phyloP scores from a whole-genome alignment of 2,329 filamentous ascomycete genomes.

The Fusarium tjaetaba region DNA sequence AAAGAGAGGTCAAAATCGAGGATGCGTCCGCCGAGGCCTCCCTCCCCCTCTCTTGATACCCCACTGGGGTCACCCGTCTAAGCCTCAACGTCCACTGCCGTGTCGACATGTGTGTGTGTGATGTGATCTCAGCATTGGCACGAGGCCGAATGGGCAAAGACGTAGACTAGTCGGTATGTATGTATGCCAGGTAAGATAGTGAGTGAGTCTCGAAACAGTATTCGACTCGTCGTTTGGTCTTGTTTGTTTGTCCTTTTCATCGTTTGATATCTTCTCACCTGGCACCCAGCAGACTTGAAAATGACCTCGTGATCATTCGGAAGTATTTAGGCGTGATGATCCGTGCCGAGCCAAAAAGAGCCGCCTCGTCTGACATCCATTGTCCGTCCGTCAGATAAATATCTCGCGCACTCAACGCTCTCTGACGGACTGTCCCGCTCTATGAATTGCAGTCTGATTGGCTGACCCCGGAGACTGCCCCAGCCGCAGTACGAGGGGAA shows the following conservation, averaged over 20 bases:
- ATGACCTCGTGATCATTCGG: slow-evolving; percentile 2
- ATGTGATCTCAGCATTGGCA: slow-evolving; percentile 19
- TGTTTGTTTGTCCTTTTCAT: background rate
- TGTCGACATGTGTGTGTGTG: slow-evolving; percentile 39
- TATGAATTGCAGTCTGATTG: slow-evolving; percentile 1
- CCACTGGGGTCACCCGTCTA: slow-evolving; percentile 33
- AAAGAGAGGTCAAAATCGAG: slow-evolving; percentile 12
- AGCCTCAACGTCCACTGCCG: slow-evolving; percentile 39
- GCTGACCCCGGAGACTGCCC: slow-evolving; percentile 29
- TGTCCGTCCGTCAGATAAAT: slow-evolving; percentile 14
- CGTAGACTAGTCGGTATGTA: background rate
- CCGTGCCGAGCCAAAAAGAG: slow-evolving; percentile 30
- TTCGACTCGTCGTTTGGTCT: background rate
- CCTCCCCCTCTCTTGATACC: slow-evolving; percentile 27
- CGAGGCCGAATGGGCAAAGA: slow-evolving; percentile 19
- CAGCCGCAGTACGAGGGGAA: slow-evolving; percentile 43
- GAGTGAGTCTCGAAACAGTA: background rate
- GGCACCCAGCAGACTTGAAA: background rate
- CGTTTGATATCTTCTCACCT: background rate
- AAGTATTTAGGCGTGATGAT: slow-evolving; percentile 14
- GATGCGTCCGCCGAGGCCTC: slow-evolving; percentile 36
- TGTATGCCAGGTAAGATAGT: background rate
- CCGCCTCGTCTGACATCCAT: slow-evolving; percentile 28
- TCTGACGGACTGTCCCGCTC: slow-evolving; percentile 28
- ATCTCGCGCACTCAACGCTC: slow-evolving; percentile 32